Evolutionary conservation across 352 stramenopile species (phyloP).

Genomic region (Pythium guiyangense): DNA sequence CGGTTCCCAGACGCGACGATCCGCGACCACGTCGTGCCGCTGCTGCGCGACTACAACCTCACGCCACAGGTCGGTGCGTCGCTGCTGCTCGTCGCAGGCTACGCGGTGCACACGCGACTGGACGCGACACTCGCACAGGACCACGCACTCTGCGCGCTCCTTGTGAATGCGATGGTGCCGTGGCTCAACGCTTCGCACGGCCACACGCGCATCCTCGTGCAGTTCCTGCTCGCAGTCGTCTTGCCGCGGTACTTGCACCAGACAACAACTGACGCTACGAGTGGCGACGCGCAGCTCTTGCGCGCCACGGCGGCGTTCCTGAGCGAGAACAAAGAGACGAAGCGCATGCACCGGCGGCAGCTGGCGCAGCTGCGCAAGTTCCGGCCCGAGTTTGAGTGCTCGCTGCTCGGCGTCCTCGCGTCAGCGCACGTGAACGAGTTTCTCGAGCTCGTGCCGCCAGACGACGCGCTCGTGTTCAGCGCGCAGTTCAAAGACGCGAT

Average conservation of each 20-base stretch:
- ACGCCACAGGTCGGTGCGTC: slow-evolving; percentile 69
- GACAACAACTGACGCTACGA: too few relatives aligned
- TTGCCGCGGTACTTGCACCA: slow-evolving; percentile 59
- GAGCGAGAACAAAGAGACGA: slow-evolving; percentile 81
- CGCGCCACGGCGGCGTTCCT: slow-evolving; percentile 49
- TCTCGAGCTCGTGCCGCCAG: slow-evolving; percentile 58
- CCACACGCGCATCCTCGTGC: slow-evolving; percentile 76
- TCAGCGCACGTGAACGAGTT: slow-evolving; percentile 70
- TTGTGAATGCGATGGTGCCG: slow-evolving; percentile 52
- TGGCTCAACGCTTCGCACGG: slow-evolving; percentile 80
- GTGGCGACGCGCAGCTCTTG: slow-evolving; percentile 50
- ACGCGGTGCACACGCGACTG: slow-evolving; percentile 28
- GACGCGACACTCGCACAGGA: slow-evolving; percentile 18
- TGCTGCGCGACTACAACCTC: slow-evolving; percentile 65
- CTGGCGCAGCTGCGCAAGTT: slow-evolving; percentile 56
- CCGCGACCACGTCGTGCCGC: slow-evolving; percentile 35
- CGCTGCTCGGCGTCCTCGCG: slow-evolving; percentile 60
- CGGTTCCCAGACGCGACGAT: slow-evolving; percentile 46
- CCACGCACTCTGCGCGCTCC: slow-evolving; percentile 14
- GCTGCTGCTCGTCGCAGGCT: slow-evolving; percentile 50
- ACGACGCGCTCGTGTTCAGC: slow-evolving; percentile 48
- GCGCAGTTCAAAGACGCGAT: slow-evolving; percentile 62
- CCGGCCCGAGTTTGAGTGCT: slow-evolving; percentile 62
- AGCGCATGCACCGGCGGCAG: slow-evolving; percentile 78
- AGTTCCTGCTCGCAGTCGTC: slow-evolving; percentile 64